Percentiles rank a stretch among this genome's conserved stretches.
These are phyloP conservation scores for Cryptococcus sp. DNA, from an alignment of 1,284 basidiomycete species.

Conservation along the genomic window DNA sequence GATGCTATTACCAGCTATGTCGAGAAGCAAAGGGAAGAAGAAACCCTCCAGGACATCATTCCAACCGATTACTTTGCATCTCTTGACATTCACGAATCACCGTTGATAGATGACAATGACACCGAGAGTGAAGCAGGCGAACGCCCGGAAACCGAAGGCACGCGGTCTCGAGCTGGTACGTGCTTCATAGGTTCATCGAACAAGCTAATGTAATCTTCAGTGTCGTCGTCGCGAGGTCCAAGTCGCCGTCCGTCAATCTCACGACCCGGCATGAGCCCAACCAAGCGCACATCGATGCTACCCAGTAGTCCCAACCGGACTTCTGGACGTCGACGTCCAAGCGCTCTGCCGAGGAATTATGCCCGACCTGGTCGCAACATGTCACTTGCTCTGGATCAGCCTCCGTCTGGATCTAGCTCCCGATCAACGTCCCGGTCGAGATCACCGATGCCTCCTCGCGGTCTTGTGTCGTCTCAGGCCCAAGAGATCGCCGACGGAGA, in stretches of 20 bases:
- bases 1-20: constrained; percentile 91
- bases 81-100: constrained; percentile 40
- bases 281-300: constrained; percentile 29
- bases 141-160: constrained; percentile 14
- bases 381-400: constrained; percentile 69
- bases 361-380: constrained; percentile 65
- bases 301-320: constrained; percentile 41
- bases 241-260: constrained; percentile 46
- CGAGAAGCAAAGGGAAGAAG: constrained; percentile 66
- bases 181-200: neutral
- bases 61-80: constrained; percentile 48
- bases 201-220: neutral
- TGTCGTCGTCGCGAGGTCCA: constrained; percentile 32
- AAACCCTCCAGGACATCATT: constrained; percentile 25
- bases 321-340: constrained; percentile 35
- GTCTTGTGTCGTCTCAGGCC: constrained; percentile 59
- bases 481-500: constrained; percentile 30
- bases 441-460: constrained; percentile 82
- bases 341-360: constrained; percentile 34
- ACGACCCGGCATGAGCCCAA: constrained; percentile 36
- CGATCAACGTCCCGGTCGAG: constrained; percentile 93
- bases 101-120: constrained; percentile 40
- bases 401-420: constrained; percentile 72
- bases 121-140: constrained; percentile 40
- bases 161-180: constrained; percentile 29